These are phyloP conservation scores for Amanita fuliginea DNA, from an alignment of 768 basidiomycete species.

Conservation along the genomic window DNA sequence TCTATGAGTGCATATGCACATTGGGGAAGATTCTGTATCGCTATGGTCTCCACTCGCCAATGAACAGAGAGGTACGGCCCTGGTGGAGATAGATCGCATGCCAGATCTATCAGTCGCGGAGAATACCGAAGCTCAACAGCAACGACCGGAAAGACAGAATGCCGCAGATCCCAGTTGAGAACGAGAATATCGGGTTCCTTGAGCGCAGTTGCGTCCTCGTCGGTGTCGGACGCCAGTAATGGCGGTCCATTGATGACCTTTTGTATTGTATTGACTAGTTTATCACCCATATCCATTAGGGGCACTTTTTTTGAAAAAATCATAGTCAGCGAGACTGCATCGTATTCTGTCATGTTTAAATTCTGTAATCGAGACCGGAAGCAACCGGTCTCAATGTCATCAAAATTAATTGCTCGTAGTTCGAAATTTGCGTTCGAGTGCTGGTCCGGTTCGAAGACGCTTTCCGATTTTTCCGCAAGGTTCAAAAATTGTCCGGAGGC, in stretches of 20 bases:
- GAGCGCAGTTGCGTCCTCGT: conserved; percentile 12
- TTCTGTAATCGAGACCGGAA: conserved; percentile 1
- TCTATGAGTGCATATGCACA: conserved; percentile 42
- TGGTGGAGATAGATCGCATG: conserved; percentile 22
- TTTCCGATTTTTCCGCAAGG: neutral
- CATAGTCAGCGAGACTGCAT: neutral
- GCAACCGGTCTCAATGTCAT: neutral
- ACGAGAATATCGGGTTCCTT: conserved; percentile 31
- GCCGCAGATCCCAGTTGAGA: conserved; percentile 41
- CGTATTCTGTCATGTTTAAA: neutral
- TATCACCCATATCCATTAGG: neutral
- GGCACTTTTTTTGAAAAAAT: neutral
- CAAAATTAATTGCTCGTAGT: neutral
- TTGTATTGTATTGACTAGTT: neutral
- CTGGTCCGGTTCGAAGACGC: neutral
- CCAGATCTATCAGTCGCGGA: conserved; percentile 27
- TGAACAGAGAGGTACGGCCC: conserved; percentile 38
- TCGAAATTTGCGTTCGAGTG: neutral
- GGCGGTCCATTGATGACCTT: neutral
- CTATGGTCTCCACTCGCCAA: conserved; percentile 47
- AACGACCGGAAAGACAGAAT: conserved; percentile 27
- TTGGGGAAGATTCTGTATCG: conserved; percentile 25
- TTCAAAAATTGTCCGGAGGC: neutral
- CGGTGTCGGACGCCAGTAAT: conserved; percentile 18
- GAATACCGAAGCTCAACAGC: conserved; percentile 30